Evolutionary conservation across 2,329 filamentous ascomycete genomes (phyloP).

Genomic region (Ophiostoma populinum): DNA sequence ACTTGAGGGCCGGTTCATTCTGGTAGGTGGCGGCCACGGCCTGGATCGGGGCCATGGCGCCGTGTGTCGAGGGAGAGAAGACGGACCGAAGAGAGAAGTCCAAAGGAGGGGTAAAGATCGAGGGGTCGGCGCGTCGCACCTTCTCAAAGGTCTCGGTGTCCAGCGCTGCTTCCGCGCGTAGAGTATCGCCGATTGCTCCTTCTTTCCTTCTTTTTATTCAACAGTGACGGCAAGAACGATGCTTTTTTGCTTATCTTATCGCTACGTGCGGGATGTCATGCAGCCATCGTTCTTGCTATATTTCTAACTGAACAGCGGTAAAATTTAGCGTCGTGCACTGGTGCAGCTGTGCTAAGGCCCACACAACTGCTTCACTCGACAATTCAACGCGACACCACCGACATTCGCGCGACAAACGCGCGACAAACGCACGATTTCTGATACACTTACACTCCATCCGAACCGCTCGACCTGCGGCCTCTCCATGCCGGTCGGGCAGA

Average conservation of each 20-base stretch:
- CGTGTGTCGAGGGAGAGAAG: not conserved
- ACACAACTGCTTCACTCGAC: no score
- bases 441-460: no score
- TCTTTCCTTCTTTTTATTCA: not conserved
- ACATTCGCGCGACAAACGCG: no score
- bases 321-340: conserved; percentile 1
- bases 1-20: conserved; percentile 8
- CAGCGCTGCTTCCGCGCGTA: no score
- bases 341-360: no score
- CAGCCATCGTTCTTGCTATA: no score
- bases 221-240: not conserved
- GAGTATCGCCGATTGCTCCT: not conserved
- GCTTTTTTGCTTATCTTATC: not conserved
- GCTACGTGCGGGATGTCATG: not conserved
- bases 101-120: no score
- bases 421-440: no score
- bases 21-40: not conserved
- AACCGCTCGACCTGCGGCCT: no score
- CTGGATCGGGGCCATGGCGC: conserved; percentile 5
- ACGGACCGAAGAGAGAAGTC: not conserved
- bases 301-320: not conserved
- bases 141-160: no score
- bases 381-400: no score
- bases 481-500: conserved; percentile 4
- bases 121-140: no score